Evolutionary conservation across 768 basidiomycete species (phyloP), one percentile per base, ranked within the genome.

Genomic region (Leccinum imitatum): DNA sequence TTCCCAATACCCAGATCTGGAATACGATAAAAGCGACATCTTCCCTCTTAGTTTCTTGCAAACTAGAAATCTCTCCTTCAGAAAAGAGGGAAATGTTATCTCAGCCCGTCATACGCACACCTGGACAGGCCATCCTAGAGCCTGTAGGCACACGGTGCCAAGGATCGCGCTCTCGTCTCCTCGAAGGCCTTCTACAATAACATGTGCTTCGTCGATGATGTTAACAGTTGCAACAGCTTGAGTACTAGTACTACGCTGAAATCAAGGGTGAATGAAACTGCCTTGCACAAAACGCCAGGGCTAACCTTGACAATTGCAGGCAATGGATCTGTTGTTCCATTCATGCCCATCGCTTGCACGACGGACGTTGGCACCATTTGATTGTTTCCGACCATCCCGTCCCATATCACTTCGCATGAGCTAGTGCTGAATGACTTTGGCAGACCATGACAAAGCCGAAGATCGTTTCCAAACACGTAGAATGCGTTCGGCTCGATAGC

Each of bases 1-100:
- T 87, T 31, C 86, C 88, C 15, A 91, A 76, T 6, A 90, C 84
- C 90, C 91, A 93, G 57, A 90, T 75, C 64, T 92, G 89, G 76
- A 91, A 93, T 6, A 80, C 79, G 44, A 92, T 85, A 72, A 91
- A 91, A 11, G 87, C 81, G 59, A 90, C 74, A 70, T 93, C 91
- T 67, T 91, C 89, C 27, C 90, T 85, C 70, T 89, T 83, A 30
- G 89, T 90, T 68, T 90, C 82, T 55, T 77, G 77, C 55, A 93
- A 79, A 23, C 89, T 91, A 62, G 25, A 48, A 50, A 6, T n/a
- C 9, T 8, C 27, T 17, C 8, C 55, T 58, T 48, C 10, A 53
- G 53, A 58, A 31, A 44, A 21, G 7, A 6, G 5, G 7, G n/a
- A 2, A 35, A 17, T 11, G n/a, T 8, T 6, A 33, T 3, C 51